Evolutionary conservation across 768 basidiomycete species (phyloP).

Genomic region (Naganishia randhawae): DNA sequence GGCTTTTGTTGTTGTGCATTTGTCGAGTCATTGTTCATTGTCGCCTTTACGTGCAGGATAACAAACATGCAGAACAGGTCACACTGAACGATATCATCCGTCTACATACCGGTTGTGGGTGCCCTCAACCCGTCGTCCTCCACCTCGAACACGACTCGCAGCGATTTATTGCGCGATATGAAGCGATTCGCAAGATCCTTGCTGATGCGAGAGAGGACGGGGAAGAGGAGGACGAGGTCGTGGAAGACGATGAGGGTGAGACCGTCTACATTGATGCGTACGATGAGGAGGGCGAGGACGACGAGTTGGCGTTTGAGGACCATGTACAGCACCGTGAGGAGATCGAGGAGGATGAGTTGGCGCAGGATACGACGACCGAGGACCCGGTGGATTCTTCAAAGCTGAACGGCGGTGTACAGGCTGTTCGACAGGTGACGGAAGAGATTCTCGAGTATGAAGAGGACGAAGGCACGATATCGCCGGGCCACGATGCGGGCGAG

Average conservation of each 20-base stretch:
- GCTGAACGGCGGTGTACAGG: background rate
- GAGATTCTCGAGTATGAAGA: slow-evolving; percentile 17
- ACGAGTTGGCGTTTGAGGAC: background rate
- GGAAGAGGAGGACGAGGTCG: slow-evolving; percentile 25
- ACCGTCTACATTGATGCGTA: slow-evolving; percentile 37
- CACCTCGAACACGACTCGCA: slow-evolving; percentile 10
- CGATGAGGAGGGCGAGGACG: slow-evolving; percentile 23
- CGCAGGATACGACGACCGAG: background rate
- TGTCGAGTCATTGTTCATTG: background rate
- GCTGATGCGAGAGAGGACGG: slow-evolving; percentile 12
- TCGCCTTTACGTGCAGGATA: slow-evolving; percentile 6
- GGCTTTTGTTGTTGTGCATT: background rate
- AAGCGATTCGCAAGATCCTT: slow-evolving; percentile 9
- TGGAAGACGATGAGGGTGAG: slow-evolving; percentile 24
- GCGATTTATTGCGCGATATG: slow-evolving; percentile 20
- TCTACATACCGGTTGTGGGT: slow-evolving; percentile 9
- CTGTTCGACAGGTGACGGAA: background rate
- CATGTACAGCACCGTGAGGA: background rate
- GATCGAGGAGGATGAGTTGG: slow-evolving; percentile 12
- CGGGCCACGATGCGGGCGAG: too few species aligned
- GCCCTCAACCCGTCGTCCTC: slow-evolving; percentile 10
- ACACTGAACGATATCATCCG: slow-evolving; percentile 17
- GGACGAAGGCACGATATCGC: background rate
- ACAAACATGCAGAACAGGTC: slow-evolving; percentile 21
- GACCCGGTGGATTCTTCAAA: background rate